These are phyloP conservation scores for Hansenula sp. DNA, from an alignment of 1,139 yeast genomes.

Conservation along the genomic window DNA sequence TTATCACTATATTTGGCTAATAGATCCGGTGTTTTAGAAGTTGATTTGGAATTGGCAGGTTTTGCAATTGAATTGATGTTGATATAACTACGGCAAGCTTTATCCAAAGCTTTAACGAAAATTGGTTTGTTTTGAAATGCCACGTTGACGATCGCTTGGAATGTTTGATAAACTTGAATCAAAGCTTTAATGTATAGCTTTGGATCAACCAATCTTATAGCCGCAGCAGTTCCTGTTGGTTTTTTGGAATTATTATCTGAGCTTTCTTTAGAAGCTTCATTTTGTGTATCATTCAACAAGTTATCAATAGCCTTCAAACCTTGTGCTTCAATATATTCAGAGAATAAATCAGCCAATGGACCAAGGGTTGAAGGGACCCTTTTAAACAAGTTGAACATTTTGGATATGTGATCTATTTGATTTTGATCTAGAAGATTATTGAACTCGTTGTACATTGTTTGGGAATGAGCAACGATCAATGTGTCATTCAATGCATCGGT, in stretches of 20 bases:
- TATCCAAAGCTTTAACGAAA: constrained; percentile 84
- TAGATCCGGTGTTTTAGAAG: constrained; percentile 80
- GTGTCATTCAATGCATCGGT: constrained; percentile 73
- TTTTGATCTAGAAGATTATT: constrained; percentile 68
- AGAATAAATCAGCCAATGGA: constrained; percentile 74
- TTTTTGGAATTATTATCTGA: constrained; percentile 20
- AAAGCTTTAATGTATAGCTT: constrained; percentile 77
- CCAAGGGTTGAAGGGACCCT: constrained; percentile 72
- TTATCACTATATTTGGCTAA: constrained; percentile 88
- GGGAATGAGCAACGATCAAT: constrained; percentile 76
- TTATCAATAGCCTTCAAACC: constrained; percentile 69
- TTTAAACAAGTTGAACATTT: constrained; percentile 72
- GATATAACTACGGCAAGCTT: constrained; percentile 82
- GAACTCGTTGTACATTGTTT: constrained; percentile 74
- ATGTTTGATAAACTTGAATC: constrained; percentile 64
- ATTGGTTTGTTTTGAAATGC: constrained; percentile 77
- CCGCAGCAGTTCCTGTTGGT: constrained; percentile 3
- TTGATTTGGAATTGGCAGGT: constrained; percentile 49
- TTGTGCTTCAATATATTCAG: constrained; percentile 67
- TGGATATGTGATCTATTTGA: constrained; percentile 71
- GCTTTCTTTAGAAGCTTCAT: constrained; percentile 21
- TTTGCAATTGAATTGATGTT: constrained; percentile 80
- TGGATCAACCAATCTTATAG: constrained; percentile 47
- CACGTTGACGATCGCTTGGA: constrained; percentile 58
- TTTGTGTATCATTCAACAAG: constrained; percentile 45